These are phyloP conservation scores for Rhizomucor pusillus DNA, from an alignment of 371 early-diverging fungal species.

Conservation along the genomic window DNA sequence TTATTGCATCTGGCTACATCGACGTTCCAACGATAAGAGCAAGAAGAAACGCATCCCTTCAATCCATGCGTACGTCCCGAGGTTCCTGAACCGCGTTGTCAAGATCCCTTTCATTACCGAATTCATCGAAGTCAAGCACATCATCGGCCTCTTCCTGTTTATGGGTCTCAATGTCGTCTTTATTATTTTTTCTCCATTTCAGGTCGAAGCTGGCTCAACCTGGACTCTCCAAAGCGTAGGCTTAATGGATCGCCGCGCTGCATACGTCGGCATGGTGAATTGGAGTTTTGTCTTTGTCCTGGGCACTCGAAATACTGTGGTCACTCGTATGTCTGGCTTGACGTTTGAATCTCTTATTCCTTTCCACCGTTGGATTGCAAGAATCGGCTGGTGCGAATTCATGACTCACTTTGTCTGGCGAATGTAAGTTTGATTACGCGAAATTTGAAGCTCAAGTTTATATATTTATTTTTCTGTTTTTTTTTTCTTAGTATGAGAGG, in stretches of 20 bases:
- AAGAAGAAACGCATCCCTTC: constrained; percentile 1
- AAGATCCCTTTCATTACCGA: constrained; percentile 39
- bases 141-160: constrained; percentile 31
- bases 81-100: constrained; percentile 15
- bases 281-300: constrained; percentile 48
- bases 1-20: constrained; percentile 23
- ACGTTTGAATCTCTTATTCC: constrained; percentile 44
- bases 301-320: constrained; percentile 39
- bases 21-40: constrained; percentile 1
- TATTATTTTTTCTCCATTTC: constrained; percentile 30
- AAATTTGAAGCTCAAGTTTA: not conserved
- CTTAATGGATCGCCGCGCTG: constrained; percentile 43
- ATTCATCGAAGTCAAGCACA: constrained; percentile 39
- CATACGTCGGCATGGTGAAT: constrained; percentile 43
- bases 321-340: constrained; percentile 40
- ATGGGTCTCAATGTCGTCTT: constrained; percentile 29
- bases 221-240: constrained; percentile 12
- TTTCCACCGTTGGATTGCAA: constrained; percentile 46
- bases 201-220: constrained; percentile 5
- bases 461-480: not conserved
- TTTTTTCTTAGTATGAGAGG: constrained; percentile 18
- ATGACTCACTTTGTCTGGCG: constrained; percentile 44
- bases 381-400: constrained; percentile 40
- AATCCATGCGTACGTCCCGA: constrained; percentile 5
- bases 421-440: constrained; percentile 46